phyloP scores from a whole-genome alignment of 139 green algal species.

The Mesotaenium endlicherianum region DNA sequence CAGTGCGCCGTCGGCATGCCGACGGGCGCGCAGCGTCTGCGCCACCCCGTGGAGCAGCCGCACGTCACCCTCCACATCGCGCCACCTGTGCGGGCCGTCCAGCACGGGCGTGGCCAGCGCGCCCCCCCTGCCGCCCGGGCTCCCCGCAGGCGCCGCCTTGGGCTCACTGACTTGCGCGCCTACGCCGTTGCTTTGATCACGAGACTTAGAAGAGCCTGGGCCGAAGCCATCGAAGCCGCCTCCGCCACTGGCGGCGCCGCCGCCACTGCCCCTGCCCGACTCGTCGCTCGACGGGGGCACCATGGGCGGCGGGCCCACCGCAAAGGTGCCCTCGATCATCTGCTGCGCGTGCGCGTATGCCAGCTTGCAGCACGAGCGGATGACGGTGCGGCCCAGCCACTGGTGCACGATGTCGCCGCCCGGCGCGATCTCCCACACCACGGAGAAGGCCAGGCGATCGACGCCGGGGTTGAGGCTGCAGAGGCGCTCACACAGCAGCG shows the following conservation, averaged over 20 bases:
- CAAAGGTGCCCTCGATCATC: conserved; percentile 71
- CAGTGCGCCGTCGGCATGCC: conserved; percentile 47
- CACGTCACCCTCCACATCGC: conserved; percentile 71
- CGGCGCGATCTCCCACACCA: conserved; percentile 52
- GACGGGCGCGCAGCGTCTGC: conserved; percentile 11
- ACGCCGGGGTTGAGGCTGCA: conserved; percentile 60
- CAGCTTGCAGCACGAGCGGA: conserved; percentile 82
- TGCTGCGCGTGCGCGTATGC: conserved; percentile 81
- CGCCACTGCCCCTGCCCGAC: too few relatives aligned
- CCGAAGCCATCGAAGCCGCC: too few relatives aligned
- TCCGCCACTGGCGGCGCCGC: too few relatives aligned
- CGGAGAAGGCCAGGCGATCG: conserved; percentile 58
- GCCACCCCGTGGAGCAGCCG: conserved; percentile 71
- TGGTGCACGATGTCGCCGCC: conserved; percentile 61
- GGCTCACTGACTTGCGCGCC: too few relatives aligned
- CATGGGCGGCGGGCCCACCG: neutral
- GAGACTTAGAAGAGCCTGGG: too few relatives aligned
- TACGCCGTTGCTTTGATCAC: neutral
- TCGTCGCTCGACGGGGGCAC: too few relatives aligned
- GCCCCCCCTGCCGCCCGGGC: neutral
- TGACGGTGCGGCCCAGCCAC: conserved; percentile 57
- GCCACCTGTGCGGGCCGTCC: conserved; percentile 63
- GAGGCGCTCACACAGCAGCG: conserved; percentile 60
- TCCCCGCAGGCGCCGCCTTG: too few relatives aligned
- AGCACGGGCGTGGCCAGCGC: conserved; percentile 36